A percentile compares a stretch with the other conserved stretches of the same genome.
These are phyloP conservation scores for Macrolepiota dolichaula DNA, from an alignment of 768 basidiomycete species.

Conservation along the genomic window DNA sequence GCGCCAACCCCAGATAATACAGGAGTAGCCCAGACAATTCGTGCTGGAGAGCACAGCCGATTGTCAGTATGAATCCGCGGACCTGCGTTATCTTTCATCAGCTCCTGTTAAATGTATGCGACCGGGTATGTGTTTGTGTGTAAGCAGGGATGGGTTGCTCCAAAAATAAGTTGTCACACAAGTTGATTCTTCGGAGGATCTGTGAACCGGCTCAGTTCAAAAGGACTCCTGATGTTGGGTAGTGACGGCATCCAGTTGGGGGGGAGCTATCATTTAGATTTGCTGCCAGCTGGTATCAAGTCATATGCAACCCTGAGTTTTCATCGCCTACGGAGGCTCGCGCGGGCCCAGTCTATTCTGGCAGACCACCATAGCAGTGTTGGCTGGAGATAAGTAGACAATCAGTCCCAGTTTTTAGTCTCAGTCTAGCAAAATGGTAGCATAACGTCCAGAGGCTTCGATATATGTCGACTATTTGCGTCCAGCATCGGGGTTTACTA, in stretches of 20 bases:
- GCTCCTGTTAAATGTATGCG: conserved; percentile 8
- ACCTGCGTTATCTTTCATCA: conserved; percentile 13
- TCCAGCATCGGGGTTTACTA: background rate
- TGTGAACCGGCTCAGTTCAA: conserved; percentile 8
- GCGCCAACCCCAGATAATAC: background rate
- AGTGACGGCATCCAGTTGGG: background rate
- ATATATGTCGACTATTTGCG: background rate
- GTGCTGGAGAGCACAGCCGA: background rate
- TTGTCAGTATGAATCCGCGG: conserved; percentile 9
- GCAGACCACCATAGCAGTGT: background rate
- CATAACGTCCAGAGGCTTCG: background rate
- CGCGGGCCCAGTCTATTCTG: background rate
- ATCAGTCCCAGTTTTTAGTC: background rate
- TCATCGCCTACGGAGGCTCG: background rate
- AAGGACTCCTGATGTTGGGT: background rate
- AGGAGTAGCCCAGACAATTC: background rate
- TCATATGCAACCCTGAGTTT: background rate
- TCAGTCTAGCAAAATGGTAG: background rate
- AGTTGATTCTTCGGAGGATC: conserved; percentile 2
- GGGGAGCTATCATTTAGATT: background rate
- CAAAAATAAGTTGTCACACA: conserved; percentile 10
- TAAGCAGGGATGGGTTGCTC: background rate
- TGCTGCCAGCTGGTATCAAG: background rate
- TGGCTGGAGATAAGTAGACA: background rate
- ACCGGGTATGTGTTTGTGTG: conserved; percentile 4